Base-by-base conservation (phyloP, 2,329 filamentous ascomycete genomes). In the Hypoxylon sp. region DNA sequence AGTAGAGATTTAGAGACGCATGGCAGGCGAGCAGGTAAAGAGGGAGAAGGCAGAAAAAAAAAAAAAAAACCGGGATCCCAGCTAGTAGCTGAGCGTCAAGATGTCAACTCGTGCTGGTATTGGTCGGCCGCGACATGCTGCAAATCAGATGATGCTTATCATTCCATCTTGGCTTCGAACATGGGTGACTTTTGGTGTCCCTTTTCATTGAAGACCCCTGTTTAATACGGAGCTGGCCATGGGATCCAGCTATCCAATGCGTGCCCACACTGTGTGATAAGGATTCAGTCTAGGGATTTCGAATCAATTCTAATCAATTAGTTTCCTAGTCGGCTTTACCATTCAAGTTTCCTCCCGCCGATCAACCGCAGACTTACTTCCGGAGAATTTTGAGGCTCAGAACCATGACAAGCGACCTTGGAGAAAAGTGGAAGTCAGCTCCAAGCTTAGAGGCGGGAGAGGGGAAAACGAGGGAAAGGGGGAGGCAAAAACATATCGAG, bases 71-170 rank as follows among this genome's bases (percentile, higher is more conserved):
- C n/a, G 3, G 41, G 48, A 50, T 34, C 46, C 23, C 19, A 60
- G 43, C 43, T 63, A 62, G 45, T 45, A 29, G 46, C 19, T 25
- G 47, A 39, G 14, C 50, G 29, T 66, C 16, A 47, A 62, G 30
- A 58, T 67, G 61, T 54, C 63, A 51, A 50, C 47, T 66, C 60
- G 52, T 32, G 39, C 54, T 68, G 47, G 47, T 19, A 65, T 68
- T 63, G 60, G 68, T 46, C 54, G 29, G 63, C 37, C 47, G 46
- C 16, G 51, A 61, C 37, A 56, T 30, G 53, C 21, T 66, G 53
- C 63, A 70, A 73, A 73, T 74, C 63, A 68, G 50, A 72, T 73
- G 70, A 52, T 66, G 55, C 69, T 73, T 73, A 73, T 73, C 71
- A 70, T 50, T 63, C 29, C 25, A 50, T 45, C 58, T 55, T 46